Conservation (phyloP, 441 rosid species). For the Adansonia rubrostipa region DNA sequence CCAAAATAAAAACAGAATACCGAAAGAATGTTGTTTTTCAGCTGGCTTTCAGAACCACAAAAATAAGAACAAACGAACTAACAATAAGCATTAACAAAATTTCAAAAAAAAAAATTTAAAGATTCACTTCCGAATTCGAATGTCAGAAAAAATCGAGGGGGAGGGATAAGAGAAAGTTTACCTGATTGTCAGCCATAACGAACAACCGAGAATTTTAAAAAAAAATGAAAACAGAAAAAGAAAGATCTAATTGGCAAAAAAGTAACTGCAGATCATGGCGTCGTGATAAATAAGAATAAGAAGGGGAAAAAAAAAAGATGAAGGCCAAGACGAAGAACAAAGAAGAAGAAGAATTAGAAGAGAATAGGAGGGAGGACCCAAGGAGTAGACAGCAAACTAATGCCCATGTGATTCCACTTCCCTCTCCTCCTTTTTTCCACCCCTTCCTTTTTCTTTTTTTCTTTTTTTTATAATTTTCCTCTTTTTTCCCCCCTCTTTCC, state of each 20-base stretch:
- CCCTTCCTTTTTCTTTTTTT: neutral
- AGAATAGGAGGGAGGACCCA: slow-evolving; percentile 24
- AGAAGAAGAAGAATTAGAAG: slow-evolving; percentile 29
- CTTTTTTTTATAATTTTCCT: slow-evolving; percentile 9
- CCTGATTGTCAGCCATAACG: slow-evolving; percentile 76
- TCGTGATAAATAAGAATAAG: slow-evolving; percentile 22
- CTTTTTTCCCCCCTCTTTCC: neutral
- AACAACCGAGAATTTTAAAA: slow-evolving; percentile 15
- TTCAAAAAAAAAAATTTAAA: neutral
- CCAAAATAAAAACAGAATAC: neutral
- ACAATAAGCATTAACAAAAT: neutral
- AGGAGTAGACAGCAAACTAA: slow-evolving; percentile 26
- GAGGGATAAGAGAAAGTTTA: slow-evolving; percentile 25
- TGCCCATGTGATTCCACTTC: slow-evolving; percentile 78
- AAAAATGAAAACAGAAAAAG: neutral
- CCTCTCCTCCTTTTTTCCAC: slow-evolving; percentile 17
- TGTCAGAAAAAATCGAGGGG: neutral
- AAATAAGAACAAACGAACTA: neutral
- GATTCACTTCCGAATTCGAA: neutral
- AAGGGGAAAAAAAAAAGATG: slow-evolving; percentile 11
- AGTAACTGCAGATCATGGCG: slow-evolving; percentile 33
- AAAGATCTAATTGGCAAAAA: slow-evolving; percentile 6
- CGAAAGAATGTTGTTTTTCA: neutral
- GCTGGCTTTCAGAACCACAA: neutral
- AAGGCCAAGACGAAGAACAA: slow-evolving; percentile 34